Evolutionary conservation across 768 basidiomycete genomes (phyloP).

Genomic region (Heimioporus sp.): DNA sequence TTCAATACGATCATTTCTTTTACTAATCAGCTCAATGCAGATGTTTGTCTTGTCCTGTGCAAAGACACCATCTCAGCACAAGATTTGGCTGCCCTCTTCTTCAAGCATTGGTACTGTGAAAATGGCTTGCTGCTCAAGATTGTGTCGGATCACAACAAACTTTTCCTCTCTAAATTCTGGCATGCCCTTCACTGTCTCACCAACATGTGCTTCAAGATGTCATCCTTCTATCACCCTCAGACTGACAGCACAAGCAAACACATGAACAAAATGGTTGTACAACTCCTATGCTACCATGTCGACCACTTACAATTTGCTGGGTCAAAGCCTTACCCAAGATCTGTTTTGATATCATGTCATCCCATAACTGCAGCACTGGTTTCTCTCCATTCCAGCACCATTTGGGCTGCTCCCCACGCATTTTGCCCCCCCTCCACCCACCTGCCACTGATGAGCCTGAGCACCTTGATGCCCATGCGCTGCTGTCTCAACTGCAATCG

Average conservation of each 20-base stretch:
- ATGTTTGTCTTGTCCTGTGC: slow-evolving; percentile 4
- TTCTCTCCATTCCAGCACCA: slow-evolving; percentile 13
- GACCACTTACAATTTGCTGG: neutral
- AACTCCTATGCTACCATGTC: neutral
- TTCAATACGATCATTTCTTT: slow-evolving; percentile 17
- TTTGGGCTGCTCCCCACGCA: too few species aligned
- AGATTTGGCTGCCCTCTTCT: neutral
- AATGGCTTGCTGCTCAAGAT: neutral
- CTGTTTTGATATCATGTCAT: slow-evolving; percentile 17
- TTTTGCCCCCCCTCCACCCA: too few species aligned
- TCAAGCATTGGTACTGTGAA: neutral
- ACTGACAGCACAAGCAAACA: neutral
- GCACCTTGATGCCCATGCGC: neutral
- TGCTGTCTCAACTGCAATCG: neutral
- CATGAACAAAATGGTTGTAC: neutral
- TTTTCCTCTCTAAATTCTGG: neutral
- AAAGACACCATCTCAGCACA: slow-evolving; percentile 7
- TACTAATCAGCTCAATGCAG: neutral
- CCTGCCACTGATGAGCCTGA: too few species aligned
- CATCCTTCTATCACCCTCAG: neutral
- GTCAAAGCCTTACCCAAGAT: neutral
- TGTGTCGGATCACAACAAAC: neutral
- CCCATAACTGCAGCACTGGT: slow-evolving; percentile 7
- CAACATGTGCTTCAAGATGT: neutral
- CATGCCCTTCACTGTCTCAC: neutral